Base-by-base conservation (phyloP, 2,329 filamentous ascomycete genomes). In the Aspergillus alliaceus region DNA sequence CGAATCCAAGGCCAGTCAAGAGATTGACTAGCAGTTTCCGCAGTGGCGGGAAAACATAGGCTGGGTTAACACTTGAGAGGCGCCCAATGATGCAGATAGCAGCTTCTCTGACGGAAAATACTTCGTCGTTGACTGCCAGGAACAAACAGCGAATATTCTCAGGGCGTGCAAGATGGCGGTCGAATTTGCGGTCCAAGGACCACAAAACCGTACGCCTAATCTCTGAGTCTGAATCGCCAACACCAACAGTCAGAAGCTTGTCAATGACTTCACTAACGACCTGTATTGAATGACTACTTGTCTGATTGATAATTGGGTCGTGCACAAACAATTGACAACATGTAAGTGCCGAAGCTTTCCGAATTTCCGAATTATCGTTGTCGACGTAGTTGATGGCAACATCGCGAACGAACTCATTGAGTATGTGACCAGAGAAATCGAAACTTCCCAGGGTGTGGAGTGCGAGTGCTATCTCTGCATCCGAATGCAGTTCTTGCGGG, bases 331-430 rank as follows among this genome's bases (percentile, higher is more conserved):
- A 85, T 73, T 99, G 96, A 70, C 96, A 99, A 76, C 95, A 98
- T 5, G 96, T 99, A 59, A 99, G 81, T 15, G 95, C 93, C 2
- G 95, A 93, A 15, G 95, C 95, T 75, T 96, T 93, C 58, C 95
- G 87, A 51, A 96, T 97, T 63, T 96, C 90, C 0, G 91, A 84
- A 66, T 96, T 96, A 65, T 98, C 93, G 62, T 96, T 95, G 66
- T 99, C 93, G 40, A 99, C 93, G 67, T 97, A 99, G 72, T 93
- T 95, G 70, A 99, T 96, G 4, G 96, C 95, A 50, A 99, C 95
- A 71, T 99, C 95, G 24, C 95, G 90, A 27, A 99, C 95, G 66
- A 99, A 99, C 72, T 99, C 96, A 68, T 99, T 99, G 15, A 99
- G 79, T 15, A 97, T 90, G 69, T 98, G 92, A 2, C 84, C 87